Evolutionary conservation across 371 early-diverging fungal genomes (phyloP), one percentile per base, ranked within the genome.

Genomic region (Nematocida displodere): DNA sequence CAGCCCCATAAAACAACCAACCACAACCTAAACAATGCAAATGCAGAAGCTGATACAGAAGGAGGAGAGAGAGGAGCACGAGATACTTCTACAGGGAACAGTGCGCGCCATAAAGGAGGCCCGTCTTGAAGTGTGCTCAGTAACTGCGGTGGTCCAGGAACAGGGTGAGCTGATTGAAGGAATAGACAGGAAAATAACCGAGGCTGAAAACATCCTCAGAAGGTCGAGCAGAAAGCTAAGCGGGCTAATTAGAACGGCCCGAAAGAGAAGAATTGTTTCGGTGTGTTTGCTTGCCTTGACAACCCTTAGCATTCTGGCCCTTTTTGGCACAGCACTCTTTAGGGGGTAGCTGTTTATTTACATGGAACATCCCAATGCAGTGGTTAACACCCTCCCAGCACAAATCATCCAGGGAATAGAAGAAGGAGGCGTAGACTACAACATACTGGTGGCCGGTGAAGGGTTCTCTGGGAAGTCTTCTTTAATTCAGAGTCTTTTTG

Each of bases 361-460:
- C 37, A 62, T 62, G 62, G 62, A 62, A 46, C 47, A 50, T 34
- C 58, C 59, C 47, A 71, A 62, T 71, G 29, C 62, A 20, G 20
- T 61, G 20, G 22, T 71, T 17, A 71, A 58, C 37, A 47, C 62
- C 29, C 37, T 71, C 11, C 75, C 75, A 3, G 39, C 36, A 29
- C 75, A 71, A 34, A 71, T 71, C 22, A 22, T 61, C 4, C 36
- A 26, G 54, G 33, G 31, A 13, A 71, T 71, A 17, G 75, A 71
- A 59, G 22, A 92, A 81, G 89, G 89, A 78, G 94, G 93, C 42
- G 88, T 91, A 39, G 88, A 90, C 86, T 94, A 92, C 81, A 93
- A 94, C 40, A 78, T 96, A 76, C 91, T 94, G 90, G 92, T 94
- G 29, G 92, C 92, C 64, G 98, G 95, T 89, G 87, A 80, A 87